phyloP scores from a whole-genome alignment of 768 basidiomycete genomes.

The Pleurotus ostreatus region DNA sequence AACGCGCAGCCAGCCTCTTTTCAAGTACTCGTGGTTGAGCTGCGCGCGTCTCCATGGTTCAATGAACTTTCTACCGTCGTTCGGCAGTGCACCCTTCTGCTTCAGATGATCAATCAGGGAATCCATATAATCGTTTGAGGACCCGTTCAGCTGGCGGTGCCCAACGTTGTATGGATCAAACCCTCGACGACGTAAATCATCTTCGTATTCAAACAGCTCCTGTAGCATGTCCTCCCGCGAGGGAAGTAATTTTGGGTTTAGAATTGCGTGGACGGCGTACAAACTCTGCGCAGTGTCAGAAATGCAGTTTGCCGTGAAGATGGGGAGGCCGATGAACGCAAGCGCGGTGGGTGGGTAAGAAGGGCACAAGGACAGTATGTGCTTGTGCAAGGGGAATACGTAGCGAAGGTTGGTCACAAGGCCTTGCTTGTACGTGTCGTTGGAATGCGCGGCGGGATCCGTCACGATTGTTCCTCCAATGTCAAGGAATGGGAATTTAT shows the following conservation, averaged over 20 bases:
- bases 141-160: slow-evolving; percentile 34
- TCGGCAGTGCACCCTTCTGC: slow-evolving; percentile 31
- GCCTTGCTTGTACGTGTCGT: slow-evolving; percentile 14
- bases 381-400: slow-evolving; percentile 50
- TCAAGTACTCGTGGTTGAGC: slow-evolving; percentile 26
- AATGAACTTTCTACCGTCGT: slow-evolving; percentile 41
- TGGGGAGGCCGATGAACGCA: slow-evolving; percentile 51
- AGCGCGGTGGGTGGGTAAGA: slow-evolving; percentile 46
- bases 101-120: slow-evolving; percentile 30
- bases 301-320: slow-evolving; percentile 42
- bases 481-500: slow-evolving; percentile 45
- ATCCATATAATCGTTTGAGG: slow-evolving; percentile 39
- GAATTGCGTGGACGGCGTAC: slow-evolving; percentile 41
- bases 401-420: slow-evolving; percentile 49
- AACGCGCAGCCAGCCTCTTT: slow-evolving; percentile 42
- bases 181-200: slow-evolving; percentile 32
- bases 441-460: slow-evolving; percentile 22
- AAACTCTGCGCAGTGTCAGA: slow-evolving; percentile 48
- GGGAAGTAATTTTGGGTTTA: slow-evolving; percentile 36
- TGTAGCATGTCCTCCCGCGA: slow-evolving; percentile 32
- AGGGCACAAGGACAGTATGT: slow-evolving; percentile 49
- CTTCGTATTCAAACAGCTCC: slow-evolving; percentile 39
- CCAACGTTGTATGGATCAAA: slow-evolving; percentile 47
- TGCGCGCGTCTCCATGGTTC: slow-evolving; percentile 44
- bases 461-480: slow-evolving; percentile 24